Conservation (phyloP, 2,329 filamentous ascomycete species). For the Penicillium sp. region DNA sequence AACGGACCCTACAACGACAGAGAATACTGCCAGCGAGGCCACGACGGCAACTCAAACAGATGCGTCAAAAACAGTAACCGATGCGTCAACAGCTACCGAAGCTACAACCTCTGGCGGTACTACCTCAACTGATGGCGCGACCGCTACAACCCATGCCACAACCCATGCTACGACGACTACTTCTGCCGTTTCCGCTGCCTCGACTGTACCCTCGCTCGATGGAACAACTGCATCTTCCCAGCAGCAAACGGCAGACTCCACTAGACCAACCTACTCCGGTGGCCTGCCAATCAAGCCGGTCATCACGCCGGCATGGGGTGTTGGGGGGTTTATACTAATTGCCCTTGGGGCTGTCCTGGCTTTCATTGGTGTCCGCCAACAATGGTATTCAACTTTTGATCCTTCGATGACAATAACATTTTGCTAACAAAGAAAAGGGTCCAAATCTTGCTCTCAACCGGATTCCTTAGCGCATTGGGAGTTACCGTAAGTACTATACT, state of each 20-base stretch:
- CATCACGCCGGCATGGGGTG: constrained; percentile 77
- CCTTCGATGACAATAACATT: neutral
- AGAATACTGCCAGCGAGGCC: constrained; percentile 1
- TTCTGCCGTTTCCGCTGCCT: constrained; percentile 18
- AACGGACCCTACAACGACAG: constrained; percentile 7
- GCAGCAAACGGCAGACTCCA: constrained; percentile 14
- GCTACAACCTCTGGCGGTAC: constrained; percentile 12
- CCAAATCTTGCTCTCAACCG: constrained; percentile 77
- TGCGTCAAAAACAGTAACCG: constrained; percentile 15
- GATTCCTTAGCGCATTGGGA: constrained; percentile 69
- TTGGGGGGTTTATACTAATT: constrained; percentile 76
- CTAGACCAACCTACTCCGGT: constrained; percentile 27
- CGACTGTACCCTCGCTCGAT: constrained; percentile 29
- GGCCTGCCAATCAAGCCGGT: constrained; percentile 68
- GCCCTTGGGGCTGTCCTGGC: constrained; percentile 68
- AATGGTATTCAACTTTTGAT: constrained; percentile 48
- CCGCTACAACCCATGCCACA: neutral
- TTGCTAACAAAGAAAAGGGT: constrained; percentile 45
- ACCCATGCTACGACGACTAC: constrained; percentile 13
- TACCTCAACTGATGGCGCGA: neutral
- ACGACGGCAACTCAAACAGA: constrained; percentile 13
- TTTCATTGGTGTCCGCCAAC: constrained; percentile 79
- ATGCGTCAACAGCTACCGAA: constrained; percentile 11
- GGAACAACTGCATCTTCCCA: constrained; percentile 15
- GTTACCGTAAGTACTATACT: constrained; percentile 56